Percentiles rank a stretch among this genome's conserved stretches.
These are phyloP conservation scores for Dendrobium chrysotoxum DNA, from an alignment of 106 monocot species.

Conservation along the genomic window DNA sequence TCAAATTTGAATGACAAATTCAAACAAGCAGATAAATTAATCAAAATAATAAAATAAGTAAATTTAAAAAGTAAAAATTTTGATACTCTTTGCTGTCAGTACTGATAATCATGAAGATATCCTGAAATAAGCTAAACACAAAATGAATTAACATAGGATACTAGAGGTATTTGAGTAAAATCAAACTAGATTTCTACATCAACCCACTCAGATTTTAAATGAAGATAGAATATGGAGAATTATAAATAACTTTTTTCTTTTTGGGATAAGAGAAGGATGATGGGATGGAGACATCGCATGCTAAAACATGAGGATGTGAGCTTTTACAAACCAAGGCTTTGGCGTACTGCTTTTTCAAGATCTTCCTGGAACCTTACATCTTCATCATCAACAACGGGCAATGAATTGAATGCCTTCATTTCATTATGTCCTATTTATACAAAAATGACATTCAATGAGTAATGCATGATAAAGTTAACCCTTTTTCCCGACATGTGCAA, in stretches of 20 bases:
- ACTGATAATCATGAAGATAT: background rate
- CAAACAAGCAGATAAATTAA: background rate
- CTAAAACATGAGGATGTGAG: background rate
- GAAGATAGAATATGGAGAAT: background rate
- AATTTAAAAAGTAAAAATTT: background rate
- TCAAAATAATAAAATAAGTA: background rate
- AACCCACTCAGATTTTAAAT: background rate
- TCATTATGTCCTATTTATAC: conserved; percentile 26
- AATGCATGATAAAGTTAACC: conserved; percentile 1
- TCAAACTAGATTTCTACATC: background rate
- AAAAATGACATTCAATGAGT: background rate
- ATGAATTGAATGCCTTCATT: conserved; percentile 11
- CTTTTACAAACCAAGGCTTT: conserved; percentile 54
- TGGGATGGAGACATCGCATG: background rate
- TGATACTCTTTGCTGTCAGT: background rate
- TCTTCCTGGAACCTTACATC: conserved; percentile 58
- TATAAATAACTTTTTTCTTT: background rate
- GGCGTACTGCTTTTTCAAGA: conserved; percentile 43
- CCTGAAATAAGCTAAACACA: background rate
- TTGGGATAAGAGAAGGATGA: background rate
- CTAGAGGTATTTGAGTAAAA: background rate
- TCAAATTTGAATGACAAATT: background rate
- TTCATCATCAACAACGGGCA: conserved; percentile 38
- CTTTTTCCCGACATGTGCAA: background rate
- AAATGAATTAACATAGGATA: background rate